These are phyloP conservation scores for Euphrasia confusa DNA, from an alignment of 257 asterid genomes.

Conservation along the genomic window DNA sequence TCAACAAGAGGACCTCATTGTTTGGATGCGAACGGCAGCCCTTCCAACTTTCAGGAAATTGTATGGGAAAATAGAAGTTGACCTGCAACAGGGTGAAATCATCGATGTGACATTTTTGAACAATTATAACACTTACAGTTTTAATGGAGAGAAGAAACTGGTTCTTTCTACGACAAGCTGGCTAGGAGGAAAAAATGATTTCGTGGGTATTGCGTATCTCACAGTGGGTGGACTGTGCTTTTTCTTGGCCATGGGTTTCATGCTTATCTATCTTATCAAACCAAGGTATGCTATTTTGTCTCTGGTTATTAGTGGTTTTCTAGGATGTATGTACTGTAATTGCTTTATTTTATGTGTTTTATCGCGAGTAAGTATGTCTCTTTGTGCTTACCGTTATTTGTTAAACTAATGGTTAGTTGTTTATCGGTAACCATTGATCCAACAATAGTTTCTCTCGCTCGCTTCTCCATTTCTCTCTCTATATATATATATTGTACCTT, in stretches of 20 bases:
- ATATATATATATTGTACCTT: too few species aligned
- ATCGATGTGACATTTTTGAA: conserved; percentile 53
- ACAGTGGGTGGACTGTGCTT: conserved; percentile 78
- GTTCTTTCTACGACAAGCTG: conserved; percentile 89
- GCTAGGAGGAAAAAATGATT: conserved; percentile 87
- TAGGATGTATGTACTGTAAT: background rate
- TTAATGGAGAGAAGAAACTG: conserved; percentile 78
- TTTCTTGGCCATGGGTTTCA: conserved; percentile 60
- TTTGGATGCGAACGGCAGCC: conserved; percentile 95
- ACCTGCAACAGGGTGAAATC: conserved; percentile 48
- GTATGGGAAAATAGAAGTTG: conserved; percentile 70
- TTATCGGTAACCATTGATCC: too few species aligned
- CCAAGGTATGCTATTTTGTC: conserved; percentile 50
- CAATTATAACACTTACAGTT: conserved; percentile 74
- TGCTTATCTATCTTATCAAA: conserved; percentile 58
- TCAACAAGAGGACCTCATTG: conserved; percentile 79
- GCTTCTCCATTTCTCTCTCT: too few species aligned
- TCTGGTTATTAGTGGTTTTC: background rate
- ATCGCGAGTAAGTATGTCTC: background rate
- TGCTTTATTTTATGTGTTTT: too few species aligned
- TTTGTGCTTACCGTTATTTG: background rate
- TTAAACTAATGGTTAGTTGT: too few species aligned
- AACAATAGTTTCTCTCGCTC: too few species aligned
- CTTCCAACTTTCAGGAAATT: conserved; percentile 87
- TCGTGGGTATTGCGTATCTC: conserved; percentile 79